Evolutionary conservation across 805 yeast genomes (phyloP).

Genomic region (Starmerella riodocensis): DNA sequence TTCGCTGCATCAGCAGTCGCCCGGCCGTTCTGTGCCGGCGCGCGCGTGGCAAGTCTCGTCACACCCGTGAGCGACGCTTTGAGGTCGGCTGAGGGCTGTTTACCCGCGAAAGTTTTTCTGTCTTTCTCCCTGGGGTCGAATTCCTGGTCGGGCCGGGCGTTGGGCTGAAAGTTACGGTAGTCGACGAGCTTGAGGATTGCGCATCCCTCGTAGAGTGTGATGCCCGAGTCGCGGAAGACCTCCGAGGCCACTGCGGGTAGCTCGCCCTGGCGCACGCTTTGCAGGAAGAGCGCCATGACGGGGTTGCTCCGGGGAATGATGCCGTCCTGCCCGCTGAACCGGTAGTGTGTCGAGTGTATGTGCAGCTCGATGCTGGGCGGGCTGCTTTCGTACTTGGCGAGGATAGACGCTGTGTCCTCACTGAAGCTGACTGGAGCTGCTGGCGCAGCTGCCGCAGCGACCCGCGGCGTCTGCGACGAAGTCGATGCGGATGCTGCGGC

Average conservation of each 20-base stretch:
- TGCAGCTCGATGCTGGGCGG: conserved; percentile 81
- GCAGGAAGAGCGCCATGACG: conserved; percentile 59
- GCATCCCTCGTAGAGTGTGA: conserved; percentile 80
- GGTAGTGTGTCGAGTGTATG: conserved; percentile 78
- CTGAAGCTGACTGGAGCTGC: conserved; percentile 27
- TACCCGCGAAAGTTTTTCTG: too few relatives aligned
- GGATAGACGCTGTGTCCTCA: conserved; percentile 56
- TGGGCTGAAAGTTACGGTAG: conserved; percentile 40
- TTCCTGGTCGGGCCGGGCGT: conserved; percentile 9
- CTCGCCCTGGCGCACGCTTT: conserved; percentile 64
- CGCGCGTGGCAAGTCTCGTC: too few relatives aligned
- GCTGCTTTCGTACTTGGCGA: conserved; percentile 60
- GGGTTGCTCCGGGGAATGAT: conserved; percentile 70
- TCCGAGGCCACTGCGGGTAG: conserved; percentile 86
- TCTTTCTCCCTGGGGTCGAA: too few relatives aligned
- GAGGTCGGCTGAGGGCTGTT: too few relatives aligned
- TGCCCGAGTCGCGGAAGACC: conserved; percentile 73
- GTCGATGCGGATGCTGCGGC: neutral
- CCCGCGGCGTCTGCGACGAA: neutral
- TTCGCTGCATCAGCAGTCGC: too few relatives aligned
- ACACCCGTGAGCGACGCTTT: too few relatives aligned
- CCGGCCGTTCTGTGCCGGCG: too few relatives aligned
- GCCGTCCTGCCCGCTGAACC: conserved; percentile 85
- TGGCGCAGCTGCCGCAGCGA: neutral
- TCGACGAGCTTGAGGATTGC: conserved; percentile 76